These are phyloP conservation scores for Ajuga reptans DNA, from an alignment of 305 asterid genomes.

Conservation along the genomic window DNA sequence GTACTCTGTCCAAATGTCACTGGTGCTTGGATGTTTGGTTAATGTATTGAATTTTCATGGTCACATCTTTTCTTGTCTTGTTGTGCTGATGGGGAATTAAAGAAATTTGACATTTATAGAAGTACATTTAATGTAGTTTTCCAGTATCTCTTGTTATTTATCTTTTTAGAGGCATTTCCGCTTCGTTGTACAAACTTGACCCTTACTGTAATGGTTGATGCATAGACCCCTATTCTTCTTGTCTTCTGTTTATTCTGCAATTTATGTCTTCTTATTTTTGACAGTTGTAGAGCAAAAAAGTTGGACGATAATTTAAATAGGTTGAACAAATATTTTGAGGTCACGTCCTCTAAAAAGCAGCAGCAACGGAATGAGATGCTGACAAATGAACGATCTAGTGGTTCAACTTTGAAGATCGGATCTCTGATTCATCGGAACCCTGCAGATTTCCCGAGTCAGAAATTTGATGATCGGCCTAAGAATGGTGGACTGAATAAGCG, in stretches of 20 bases:
- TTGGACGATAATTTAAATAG: conserved; percentile 57
- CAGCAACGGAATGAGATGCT: conserved; percentile 51
- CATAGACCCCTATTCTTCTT: neutral
- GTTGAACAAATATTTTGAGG: conserved; percentile 48
- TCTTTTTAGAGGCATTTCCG: neutral
- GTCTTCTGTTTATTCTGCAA: conserved; percentile 20
- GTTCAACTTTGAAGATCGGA: conserved; percentile 57
- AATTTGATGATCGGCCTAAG: conserved; percentile 70
- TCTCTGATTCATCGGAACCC: conserved; percentile 54
- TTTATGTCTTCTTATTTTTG: conserved; percentile 23
- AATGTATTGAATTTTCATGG: neutral
- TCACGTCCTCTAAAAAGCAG: conserved; percentile 54
- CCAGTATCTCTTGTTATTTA: conserved; percentile 2
- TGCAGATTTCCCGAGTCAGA: conserved; percentile 47
- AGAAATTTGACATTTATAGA: neutral
- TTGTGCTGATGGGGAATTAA: neutral
- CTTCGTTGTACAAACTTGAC: conserved; percentile 3
- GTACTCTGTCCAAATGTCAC: conserved; percentile 13
- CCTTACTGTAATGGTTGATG: neutral
- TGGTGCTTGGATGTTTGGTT: conserved; percentile 13
- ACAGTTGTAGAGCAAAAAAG: conserved; percentile 66
- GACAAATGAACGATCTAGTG: conserved; percentile 59
- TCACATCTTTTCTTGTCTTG: neutral
- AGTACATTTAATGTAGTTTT: conserved; percentile 12
- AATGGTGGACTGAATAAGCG: conserved; percentile 64